Base-by-base conservation (phyloP, 1,284 basidiomycete genomes). In the Kwoniella shivajii region DNA sequence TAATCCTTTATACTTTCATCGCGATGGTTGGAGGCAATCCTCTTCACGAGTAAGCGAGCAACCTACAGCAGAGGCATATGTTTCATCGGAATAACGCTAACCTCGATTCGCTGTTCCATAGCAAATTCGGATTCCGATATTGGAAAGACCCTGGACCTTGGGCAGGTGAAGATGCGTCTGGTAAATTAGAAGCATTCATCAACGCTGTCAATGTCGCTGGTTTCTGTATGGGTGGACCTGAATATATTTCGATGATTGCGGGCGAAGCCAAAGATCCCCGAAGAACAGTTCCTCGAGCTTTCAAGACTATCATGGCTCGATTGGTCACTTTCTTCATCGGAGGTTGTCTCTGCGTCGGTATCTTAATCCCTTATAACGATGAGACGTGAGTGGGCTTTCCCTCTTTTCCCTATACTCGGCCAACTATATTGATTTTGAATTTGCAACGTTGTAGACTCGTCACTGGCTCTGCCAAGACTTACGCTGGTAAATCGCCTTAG, bases 1-100 rank as follows among this genome's bases (percentile, higher is more conserved):
- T 77, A 45, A 83, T 88, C 59, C 66, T 89, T 45, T 79, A 82
- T 55, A 86, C 86, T 33, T 80, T 89, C 46, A 76, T 57, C 7
- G 50, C 52, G 2, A 63, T 63, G 61, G 26, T 56, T 20, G 61
- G 61, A 4, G 61, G 61, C 1, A 63, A 63, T 37, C 61, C 61
- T 10, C 30, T 59, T 6, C 57, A 63, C 38, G 61, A 63, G 57
- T 56, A 37, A 51, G 57, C 31, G n/a, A 11, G 24, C n/a, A n/a
- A n/a, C n/a, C n/a, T n/a, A n/a, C n/a, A n/a, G n/a, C n/a, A n/a
- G n/a, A 22, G 26, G 26, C 45, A 22, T 26, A 34, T 24, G 14
- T 2, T 2, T 22, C 44, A 22, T 9, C 9, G 22, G 13, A n/a
- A 20, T 9, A 44, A 24, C 42, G 13, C 26, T 48, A 20, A 31